Evolutionary conservation across 495 filamentous ascomycete genomes (phyloP), one percentile per base, ranked within the genome.

Genomic region (Daldinia decipiens): DNA sequence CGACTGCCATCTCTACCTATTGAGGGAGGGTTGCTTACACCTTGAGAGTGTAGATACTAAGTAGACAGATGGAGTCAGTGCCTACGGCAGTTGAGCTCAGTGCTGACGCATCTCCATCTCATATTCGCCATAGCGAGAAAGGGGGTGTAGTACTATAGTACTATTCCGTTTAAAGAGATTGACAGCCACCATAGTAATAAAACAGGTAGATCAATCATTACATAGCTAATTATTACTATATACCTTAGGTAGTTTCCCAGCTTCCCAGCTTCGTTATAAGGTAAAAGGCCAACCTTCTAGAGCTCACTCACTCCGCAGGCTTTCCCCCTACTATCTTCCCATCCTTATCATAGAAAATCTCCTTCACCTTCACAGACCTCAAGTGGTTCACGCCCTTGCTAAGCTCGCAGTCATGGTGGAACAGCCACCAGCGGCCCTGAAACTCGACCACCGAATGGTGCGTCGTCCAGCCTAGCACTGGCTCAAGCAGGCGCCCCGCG

Each of bases 361-460:
- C 90, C 79, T 84, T 85, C 47, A 90, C 84, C 83, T 92, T 92
- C 15, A 91, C 89, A 66, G 82, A 85, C 70, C 91, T 78, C 76
- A 92, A 70, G 79, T 92, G 90, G 72, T 88, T 85, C 43, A 89
- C 84, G 2, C 89, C 89, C 7, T 77, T 71, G 21, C 85, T 88
- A 26, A 91, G 73, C 74, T 86, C 84, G 70, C 87, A 87, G 80
- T 93, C 91, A 74, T 92, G 90, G 78, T 92, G 87, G 73, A 92
- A 92, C 60, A 93, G 70, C 76, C 83, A 92, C 91, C 90, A 92
- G 59, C 83, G 82, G 4, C 84, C 89, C 79, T 85, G 70, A 72
- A 88, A 91, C 82, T 92, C 89, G 29, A 87, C 88, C 71, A 93
- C 89, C n/a, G 87, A 90, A 79, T 92, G 90, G 80, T 92, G 90